Evolutionary conservation across 371 early-diverging fungal genomes (phyloP), one percentile per base, ranked within the genome.

Genomic region (Amoeboaphelidium protococcarum): DNA sequence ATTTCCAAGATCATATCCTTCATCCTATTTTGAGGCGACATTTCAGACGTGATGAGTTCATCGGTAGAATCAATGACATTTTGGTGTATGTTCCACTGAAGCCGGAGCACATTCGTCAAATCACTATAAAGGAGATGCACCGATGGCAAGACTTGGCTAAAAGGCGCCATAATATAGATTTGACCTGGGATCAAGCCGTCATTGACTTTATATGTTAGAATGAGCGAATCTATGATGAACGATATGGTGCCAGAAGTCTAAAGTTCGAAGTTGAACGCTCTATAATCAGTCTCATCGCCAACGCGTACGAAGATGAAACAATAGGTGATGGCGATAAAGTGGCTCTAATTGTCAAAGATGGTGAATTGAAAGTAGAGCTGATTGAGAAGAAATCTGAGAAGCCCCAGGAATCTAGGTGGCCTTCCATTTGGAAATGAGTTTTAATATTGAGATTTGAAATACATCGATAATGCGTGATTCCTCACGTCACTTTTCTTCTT

Each of bases 31-130:
- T 72, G 0, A 62, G 68, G 40, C 50, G 59, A 1, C 69, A 72
- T 46, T 72, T 72, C 46, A 56, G 58, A 20, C 58, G 73, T 22
- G 73, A 72, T 45, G 73, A 72, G 42, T 72, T 72, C 47, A 47
- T 72, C 22, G 73, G 73, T 23, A 63, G 73, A 43, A 72, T 72
- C 49, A 68, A 67, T 20, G 73, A 69, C 50, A 71, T 69, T 1
- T 45, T 72, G 0, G 67, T 67, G 54, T 72, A 71, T 40, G 51
- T 71, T 26, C 73, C 73, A 0, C 71, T 72, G 26, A 62, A 65
- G 42, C 58, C 63, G 6, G 59, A 64, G 12, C 71, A 72, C 31
- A 44, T 72, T 12, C 47, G 61, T 0, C 59, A 60, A 24, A 69
- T 72, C 21, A 66, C 63, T 0, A 50, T 57, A 0, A 59, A 64